These are phyloP conservation scores for Colletotrichum caudatum DNA, from an alignment of 2,329 filamentous ascomycete genomes.

Conservation along the genomic window DNA sequence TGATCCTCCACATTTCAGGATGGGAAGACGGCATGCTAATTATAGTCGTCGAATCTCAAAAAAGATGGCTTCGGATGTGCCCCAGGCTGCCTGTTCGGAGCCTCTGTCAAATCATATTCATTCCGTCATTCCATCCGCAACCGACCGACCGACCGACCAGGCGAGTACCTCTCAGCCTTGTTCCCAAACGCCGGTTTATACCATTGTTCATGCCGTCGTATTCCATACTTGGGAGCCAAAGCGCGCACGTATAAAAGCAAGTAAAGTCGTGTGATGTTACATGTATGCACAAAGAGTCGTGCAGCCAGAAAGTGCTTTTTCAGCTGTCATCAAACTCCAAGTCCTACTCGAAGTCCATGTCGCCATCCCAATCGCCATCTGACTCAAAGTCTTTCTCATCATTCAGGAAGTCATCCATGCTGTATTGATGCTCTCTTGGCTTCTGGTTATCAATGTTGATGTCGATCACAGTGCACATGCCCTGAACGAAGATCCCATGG, in stretches of 20 bases:
- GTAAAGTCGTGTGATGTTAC: background rate
- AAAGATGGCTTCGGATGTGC: background rate
- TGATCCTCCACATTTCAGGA: background rate
- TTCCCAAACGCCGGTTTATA: background rate
- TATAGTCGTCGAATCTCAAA: background rate
- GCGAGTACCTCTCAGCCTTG: slow-evolving; percentile 23
- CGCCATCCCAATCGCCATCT: slow-evolving; percentile 70
- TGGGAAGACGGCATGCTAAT: background rate
- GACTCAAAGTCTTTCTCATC: slow-evolving; percentile 64
- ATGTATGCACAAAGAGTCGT: background rate
- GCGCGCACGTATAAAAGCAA: background rate
- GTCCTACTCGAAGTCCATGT: slow-evolving; percentile 62
- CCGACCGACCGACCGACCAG: slow-evolving; percentile 11
- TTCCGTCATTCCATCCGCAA: background rate
- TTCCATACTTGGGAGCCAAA: background rate
- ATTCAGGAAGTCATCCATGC: slow-evolving; percentile 79
- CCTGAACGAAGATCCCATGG: slow-evolving; percentile 65
- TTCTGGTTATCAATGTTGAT: slow-evolving; percentile 83
- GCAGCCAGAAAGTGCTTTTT: background rate
- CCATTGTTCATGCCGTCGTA: background rate
- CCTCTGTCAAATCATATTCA: slow-evolving; percentile 5
- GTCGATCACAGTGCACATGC: slow-evolving; percentile 77
- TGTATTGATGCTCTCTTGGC: slow-evolving; percentile 74
- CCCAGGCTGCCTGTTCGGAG: background rate
- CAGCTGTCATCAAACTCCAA: background rate